Conservation (phyloP, 2,329 filamentous ascomycete species). For the Aspergillus amoenus region DNA sequence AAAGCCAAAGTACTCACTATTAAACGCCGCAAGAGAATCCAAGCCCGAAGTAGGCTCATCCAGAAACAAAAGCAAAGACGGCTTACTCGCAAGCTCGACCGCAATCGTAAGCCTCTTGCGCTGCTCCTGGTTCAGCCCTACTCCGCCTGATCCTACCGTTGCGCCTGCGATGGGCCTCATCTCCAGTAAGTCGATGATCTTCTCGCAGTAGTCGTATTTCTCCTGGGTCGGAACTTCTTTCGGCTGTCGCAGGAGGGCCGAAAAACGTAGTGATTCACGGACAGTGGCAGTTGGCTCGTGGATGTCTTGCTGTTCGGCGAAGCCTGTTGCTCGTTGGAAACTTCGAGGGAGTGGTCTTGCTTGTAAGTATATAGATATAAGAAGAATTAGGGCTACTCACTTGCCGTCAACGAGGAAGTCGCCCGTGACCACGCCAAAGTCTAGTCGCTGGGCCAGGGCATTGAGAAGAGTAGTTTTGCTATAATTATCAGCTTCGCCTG, state of each 20-base stretch:
- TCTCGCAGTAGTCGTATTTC: constrained; percentile 68
- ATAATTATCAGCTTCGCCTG: neutral
- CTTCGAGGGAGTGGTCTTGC: constrained; percentile 43
- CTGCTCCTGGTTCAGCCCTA: constrained; percentile 64
- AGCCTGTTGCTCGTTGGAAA: constrained; percentile 56
- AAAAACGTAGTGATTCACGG: constrained; percentile 65
- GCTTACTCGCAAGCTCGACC: constrained; percentile 62
- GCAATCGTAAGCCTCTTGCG: constrained; percentile 66
- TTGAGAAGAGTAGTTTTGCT: constrained; percentile 52
- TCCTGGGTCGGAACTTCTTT: constrained; percentile 57
- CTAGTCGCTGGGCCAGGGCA: constrained; percentile 46
- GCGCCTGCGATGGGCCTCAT: constrained; percentile 68
- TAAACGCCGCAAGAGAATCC: constrained; percentile 68
- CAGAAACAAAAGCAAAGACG: constrained; percentile 60
- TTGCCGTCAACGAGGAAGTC: constrained; percentile 47
- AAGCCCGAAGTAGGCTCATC: constrained; percentile 66
- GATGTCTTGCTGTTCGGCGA: constrained; percentile 65
- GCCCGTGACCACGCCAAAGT: constrained; percentile 46
- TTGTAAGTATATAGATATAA: constrained; percentile 5
- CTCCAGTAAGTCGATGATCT: constrained; percentile 67
- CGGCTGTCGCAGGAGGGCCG: constrained; percentile 63
- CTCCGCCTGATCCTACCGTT: constrained; percentile 59
- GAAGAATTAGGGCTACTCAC: constrained; percentile 24
- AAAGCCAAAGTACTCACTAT: no score
- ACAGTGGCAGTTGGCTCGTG: constrained; percentile 67